A percentile compares a stretch with the other conserved stretches of the same genome.
Conservation (phyloP, 2,329 filamentous ascomycete genomes). For the Fusarium sororula region DNA sequence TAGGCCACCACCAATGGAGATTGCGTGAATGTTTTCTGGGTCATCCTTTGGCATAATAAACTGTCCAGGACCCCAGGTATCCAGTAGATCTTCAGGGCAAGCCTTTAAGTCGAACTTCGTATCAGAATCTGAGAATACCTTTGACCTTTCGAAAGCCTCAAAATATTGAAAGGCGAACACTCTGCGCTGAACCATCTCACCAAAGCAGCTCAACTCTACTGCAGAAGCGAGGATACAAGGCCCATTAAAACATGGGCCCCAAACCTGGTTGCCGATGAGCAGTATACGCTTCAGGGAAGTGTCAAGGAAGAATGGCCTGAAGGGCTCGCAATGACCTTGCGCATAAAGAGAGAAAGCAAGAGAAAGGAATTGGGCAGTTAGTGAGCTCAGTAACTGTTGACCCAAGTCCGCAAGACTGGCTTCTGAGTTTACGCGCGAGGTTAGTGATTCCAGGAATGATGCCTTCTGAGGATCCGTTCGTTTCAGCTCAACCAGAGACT, state of each 20-base stretch:
- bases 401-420: accelerated
- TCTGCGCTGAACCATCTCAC: accelerated
- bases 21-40: accelerated
- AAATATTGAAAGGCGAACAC: not conserved
- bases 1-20: accelerated
- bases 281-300: accelerated
- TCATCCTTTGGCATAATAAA: accelerated
- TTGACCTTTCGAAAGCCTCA: accelerated
- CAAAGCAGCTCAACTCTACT: accelerated
- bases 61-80: not conserved
- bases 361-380: accelerated
- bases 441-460: too few species aligned
- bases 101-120: not conserved
- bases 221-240: accelerated
- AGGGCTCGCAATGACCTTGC: not conserved
- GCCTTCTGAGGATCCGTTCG: too few species aligned
- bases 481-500: accelerated
- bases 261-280: accelerated
- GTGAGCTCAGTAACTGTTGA: accelerated
- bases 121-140: accelerated
- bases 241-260: accelerated
- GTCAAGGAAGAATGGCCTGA: not conserved
- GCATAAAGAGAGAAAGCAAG: not conserved
- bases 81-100: accelerated
- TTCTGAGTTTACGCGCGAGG: not conserved